These are phyloP conservation scores for Rosa chinensis DNA, from an alignment of 306 rosid genomes.

Conservation along the genomic window DNA sequence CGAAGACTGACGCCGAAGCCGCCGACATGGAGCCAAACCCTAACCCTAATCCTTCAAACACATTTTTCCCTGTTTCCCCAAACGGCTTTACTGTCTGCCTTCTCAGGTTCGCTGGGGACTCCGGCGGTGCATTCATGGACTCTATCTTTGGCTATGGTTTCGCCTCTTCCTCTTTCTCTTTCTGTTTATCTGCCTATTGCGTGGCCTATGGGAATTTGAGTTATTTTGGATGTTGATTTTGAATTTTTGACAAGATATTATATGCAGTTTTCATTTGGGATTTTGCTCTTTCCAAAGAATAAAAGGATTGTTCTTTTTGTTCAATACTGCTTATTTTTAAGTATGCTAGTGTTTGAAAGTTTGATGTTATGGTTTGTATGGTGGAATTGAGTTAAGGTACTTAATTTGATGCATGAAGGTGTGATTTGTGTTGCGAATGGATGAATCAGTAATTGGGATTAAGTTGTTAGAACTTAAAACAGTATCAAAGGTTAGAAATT, in stretches of 20 bases:
- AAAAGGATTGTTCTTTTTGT: not conserved
- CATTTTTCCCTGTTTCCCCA: constrained; percentile 41
- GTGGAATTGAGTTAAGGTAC: no score
- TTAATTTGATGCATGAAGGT: no score
- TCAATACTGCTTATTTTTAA: not conserved
- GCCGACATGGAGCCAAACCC: constrained; percentile 23
- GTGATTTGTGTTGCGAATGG: no score
- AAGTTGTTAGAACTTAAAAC: no score
- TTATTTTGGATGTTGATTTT: no score
- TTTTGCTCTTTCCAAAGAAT: not conserved
- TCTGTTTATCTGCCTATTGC: not conserved
- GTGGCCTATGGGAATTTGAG: not conserved
- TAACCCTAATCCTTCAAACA: constrained; percentile 42
- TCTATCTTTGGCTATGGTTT: constrained; percentile 90
- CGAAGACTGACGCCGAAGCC: constrained; percentile 39
- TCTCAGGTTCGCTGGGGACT: constrained; percentile 68
- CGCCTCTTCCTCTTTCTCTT: not conserved
- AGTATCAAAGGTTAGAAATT: no score
- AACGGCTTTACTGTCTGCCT: constrained; percentile 66
- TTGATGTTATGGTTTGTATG: not conserved
- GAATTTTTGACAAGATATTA: no score
- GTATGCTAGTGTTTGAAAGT: not conserved
- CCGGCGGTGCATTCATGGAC: constrained; percentile 96
- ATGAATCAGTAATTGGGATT: no score
- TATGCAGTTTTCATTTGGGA: no score